These are phyloP conservation scores for Garcia nutans DNA, from an alignment of 345 rosid species.

Conservation along the genomic window DNA sequence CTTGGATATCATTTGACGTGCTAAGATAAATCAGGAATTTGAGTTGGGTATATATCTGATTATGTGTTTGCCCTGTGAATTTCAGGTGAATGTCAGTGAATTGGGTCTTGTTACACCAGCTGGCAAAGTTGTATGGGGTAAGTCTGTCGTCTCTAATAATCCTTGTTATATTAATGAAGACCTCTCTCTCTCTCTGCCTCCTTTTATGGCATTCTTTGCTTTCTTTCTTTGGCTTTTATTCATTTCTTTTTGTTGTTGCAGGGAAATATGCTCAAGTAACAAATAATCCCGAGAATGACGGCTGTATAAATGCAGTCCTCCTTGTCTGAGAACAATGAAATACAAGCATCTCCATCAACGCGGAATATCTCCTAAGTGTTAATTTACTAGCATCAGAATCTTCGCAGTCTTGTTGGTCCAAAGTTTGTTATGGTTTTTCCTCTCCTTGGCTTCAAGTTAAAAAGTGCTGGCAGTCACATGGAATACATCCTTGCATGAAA, in stretches of 20 bases:
- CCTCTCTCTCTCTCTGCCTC: background rate
- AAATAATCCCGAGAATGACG: conserved; percentile 89
- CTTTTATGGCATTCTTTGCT: background rate
- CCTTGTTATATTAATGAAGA: background rate
- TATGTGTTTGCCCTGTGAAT: background rate
- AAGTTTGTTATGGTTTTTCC: background rate
- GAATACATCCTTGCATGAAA: background rate
- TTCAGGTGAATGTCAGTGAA: conserved; percentile 93
- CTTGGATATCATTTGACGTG: background rate
- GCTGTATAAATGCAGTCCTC: conserved; percentile 82
- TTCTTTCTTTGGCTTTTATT: background rate
- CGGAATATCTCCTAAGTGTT: background rate
- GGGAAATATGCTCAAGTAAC: conserved; percentile 97
- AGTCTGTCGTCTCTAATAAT: conserved; percentile 15
- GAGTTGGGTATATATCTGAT: background rate
- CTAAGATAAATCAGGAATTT: background rate
- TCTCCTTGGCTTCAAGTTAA: background rate
- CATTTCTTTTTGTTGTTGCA: conserved; percentile 31
- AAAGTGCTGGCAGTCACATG: background rate
- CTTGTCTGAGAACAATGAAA: conserved; percentile 44
- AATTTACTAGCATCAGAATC: background rate
- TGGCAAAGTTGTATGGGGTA: conserved; percentile 95
- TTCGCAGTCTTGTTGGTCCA: too few species aligned
- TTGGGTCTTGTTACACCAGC: conserved; percentile 90
- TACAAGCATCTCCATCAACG: background rate